phyloP scores from a whole-genome alignment of 805 yeast species.

The Wickerhamiella cacticola region DNA sequence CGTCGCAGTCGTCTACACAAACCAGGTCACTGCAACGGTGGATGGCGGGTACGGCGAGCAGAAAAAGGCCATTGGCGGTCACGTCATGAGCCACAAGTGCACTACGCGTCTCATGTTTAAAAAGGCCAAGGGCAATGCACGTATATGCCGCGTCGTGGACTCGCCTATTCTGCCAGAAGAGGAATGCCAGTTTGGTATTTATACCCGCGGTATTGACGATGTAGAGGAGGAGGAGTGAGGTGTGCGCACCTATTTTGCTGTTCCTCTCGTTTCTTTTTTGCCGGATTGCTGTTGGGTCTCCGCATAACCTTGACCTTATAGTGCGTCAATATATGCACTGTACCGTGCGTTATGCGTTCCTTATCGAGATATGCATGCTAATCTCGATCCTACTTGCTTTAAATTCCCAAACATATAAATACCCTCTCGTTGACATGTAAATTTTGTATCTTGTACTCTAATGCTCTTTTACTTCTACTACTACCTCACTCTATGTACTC shows the following conservation, averaged over 20 bases:
- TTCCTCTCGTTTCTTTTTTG: neutral
- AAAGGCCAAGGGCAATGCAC: conserved; percentile 83
- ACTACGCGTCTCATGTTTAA: conserved; percentile 84
- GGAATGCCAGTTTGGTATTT: conserved; percentile 89
- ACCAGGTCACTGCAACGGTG: conserved; percentile 96
- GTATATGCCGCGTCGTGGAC: conserved; percentile 89
- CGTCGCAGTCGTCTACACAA: conserved; percentile 87
- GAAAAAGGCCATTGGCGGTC: conserved; percentile 97
- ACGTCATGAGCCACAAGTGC: conserved; percentile 92
- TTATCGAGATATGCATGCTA: too few species aligned
- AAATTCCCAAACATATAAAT: too few species aligned
- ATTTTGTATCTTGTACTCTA: too few species aligned
- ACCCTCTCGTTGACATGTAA: too few species aligned
- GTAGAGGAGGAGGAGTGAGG: conserved; percentile 52
- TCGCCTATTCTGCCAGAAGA: conserved; percentile 95
- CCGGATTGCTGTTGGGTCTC: neutral
- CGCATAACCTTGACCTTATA: too few species aligned
- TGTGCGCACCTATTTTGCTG: neutral
- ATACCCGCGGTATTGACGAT: conserved; percentile 94
- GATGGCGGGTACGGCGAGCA: conserved; percentile 93
- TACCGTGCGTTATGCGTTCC: too few species aligned
- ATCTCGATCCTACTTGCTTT: too few species aligned
- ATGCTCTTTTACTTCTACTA: neutral
- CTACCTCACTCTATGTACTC: neutral
- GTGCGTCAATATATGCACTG: too few species aligned